A percentile compares a stretch with the other conserved stretches of the same genome.
These are phyloP conservation scores for Chaetoceros muelleri DNA, from an alignment of 108 stramenopile species.

Conservation along the genomic window DNA sequence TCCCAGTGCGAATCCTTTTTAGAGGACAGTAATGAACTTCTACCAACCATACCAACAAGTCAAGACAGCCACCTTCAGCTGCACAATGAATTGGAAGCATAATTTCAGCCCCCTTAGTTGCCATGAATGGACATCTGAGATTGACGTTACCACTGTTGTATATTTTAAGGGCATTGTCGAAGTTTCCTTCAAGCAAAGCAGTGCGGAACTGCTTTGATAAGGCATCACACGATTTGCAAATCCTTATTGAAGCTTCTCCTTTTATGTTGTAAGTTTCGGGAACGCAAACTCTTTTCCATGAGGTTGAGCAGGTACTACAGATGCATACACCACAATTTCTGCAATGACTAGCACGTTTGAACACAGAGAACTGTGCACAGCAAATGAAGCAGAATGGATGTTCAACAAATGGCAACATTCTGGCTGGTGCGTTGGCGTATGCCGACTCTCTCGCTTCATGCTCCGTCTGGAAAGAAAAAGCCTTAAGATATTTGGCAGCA, in stretches of 20 bases:
- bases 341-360: constrained; percentile 58
- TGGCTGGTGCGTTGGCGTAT: constrained; percentile 75
- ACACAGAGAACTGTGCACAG: constrained; percentile 50
- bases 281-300: constrained; percentile 52
- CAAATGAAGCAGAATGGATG: constrained; percentile 54
- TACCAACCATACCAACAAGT: constrained; percentile 68
- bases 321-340: constrained; percentile 74
- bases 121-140: constrained; percentile 50
- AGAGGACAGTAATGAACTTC: constrained; percentile 76
- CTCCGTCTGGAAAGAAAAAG: constrained; percentile 68
- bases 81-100: constrained; percentile 77
- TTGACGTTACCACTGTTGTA: constrained; percentile 79
- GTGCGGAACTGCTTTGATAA: constrained; percentile 46
- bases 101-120: constrained; percentile 35
- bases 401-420: constrained; percentile 52
- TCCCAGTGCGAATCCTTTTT: constrained; percentile 31
- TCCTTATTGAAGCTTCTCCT: constrained; percentile 35
- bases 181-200: constrained; percentile 53
- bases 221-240: constrained; percentile 56
- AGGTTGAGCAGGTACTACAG: constrained; percentile 42
- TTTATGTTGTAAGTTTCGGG: constrained; percentile 78
- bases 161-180: constrained; percentile 50
- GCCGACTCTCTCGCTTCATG: constrained; percentile 78
- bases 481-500: constrained; percentile 46
- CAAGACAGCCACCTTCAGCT: constrained; percentile 56